A percentile compares a stretch with the other conserved stretches of the same genome.
Evolutionary conservation across 345 rosid species (phyloP).

Genomic region (Pugionium dolabratum): DNA sequence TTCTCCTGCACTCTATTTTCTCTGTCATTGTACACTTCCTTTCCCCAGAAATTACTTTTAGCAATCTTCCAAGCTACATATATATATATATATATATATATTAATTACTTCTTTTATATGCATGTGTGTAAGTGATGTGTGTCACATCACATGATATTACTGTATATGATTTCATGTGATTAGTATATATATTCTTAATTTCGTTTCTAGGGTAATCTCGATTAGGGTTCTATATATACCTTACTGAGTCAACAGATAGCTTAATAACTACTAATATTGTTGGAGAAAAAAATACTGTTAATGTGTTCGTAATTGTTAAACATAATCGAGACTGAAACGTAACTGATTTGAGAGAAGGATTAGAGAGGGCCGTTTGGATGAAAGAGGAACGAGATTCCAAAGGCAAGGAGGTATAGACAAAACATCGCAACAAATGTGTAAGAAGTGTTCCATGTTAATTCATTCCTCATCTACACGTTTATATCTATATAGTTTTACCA

Average conservation of each 20-base stretch:
- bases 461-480: conserved; percentile 29
- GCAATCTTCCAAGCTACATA: conserved; percentile 36
- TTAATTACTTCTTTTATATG: conserved; percentile 16
- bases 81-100: too few relatives aligned
- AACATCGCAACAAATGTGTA: conserved; percentile 43
- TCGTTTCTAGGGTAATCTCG: neutral
- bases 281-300: too few relatives aligned
- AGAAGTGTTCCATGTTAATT: conserved; percentile 36
- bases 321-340: neutral
- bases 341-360: conserved; percentile 21
- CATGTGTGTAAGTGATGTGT: conserved; percentile 32
- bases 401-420: conserved; percentile 52
- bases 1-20: conserved; percentile 64
- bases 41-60: conserved; percentile 46
- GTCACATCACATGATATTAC: conserved; percentile 27
- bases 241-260: neutral
- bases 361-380: conserved; percentile 17
- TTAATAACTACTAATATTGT: neutral
- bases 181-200: conserved; percentile 11
- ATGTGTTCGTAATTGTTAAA: neutral
- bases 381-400: conserved; percentile 34
- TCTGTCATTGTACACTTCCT: conserved; percentile 52
- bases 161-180: conserved; percentile 18
- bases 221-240: conserved; percentile 12
- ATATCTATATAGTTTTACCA: neutral